Evolutionary conservation across 2,329 filamentous ascomycete genomes (phyloP).

Genomic region (Fusarium marasasianum): DNA sequence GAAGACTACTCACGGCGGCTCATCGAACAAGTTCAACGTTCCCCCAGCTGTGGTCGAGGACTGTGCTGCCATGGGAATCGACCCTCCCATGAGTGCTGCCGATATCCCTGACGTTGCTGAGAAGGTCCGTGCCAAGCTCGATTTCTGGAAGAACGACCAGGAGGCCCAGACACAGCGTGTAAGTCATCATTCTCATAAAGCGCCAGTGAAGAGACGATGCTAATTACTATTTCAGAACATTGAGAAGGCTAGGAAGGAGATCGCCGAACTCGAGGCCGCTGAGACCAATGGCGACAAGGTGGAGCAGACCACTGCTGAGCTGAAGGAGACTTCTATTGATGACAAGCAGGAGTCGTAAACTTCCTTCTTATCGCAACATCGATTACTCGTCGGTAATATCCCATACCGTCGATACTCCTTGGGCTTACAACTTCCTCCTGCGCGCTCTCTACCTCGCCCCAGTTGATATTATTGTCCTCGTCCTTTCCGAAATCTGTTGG

Average conservation of each 20-base stretch:
- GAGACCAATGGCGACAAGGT: slow-evolving; percentile 63
- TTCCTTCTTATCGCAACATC: not conserved
- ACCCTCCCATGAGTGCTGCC: slow-evolving; percentile 85
- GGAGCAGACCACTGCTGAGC: slow-evolving; percentile 61
- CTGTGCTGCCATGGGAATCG: slow-evolving; percentile 82
- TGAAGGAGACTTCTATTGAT: slow-evolving; percentile 62
- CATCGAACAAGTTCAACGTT: slow-evolving; percentile 76
- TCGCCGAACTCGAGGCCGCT: slow-evolving; percentile 80
- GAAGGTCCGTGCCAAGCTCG: slow-evolving; percentile 92
- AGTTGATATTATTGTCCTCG: not conserved
- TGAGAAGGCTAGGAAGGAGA: slow-evolving; percentile 94
- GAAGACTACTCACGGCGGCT: slow-evolving; percentile 61
- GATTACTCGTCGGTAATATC: slow-evolving; percentile 21
- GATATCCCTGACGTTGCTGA: slow-evolving; percentile 84
- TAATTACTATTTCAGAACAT: slow-evolving; percentile 76
- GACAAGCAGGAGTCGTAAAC: slow-evolving; percentile 61
- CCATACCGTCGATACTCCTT: slow-evolving; percentile 18
- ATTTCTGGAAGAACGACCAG: slow-evolving; percentile 92
- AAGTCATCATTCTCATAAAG: slow-evolving; percentile 51
- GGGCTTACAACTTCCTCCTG: slow-evolving; percentile 9
- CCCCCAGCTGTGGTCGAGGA: slow-evolving; percentile 93
- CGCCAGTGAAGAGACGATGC: slow-evolving; percentile 10
- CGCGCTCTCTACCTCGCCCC: not conserved
- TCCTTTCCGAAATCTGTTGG: slow-evolving; percentile 10
- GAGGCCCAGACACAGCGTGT: slow-evolving; percentile 89